Evolutionary conservation across 352 stramenopile species (phyloP).

Genomic region (Phytophthora ramorum): DNA sequence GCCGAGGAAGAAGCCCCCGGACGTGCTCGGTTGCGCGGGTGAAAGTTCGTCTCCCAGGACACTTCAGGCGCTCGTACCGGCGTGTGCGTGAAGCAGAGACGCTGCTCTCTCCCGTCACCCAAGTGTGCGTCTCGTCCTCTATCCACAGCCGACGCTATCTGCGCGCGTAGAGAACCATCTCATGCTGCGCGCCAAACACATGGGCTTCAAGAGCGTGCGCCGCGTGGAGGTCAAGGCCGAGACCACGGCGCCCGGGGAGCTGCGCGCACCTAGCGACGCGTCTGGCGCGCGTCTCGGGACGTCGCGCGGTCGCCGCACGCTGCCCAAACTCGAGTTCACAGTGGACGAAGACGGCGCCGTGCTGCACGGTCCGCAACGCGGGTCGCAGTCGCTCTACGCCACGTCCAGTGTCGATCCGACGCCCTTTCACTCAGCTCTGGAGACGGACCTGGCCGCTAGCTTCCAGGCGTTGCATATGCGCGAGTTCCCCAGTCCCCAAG

Average conservation of each 20-base stretch:
- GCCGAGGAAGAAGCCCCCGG: slow-evolving; percentile 10
- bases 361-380: slow-evolving; percentile 75
- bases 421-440: slow-evolving; percentile 36
- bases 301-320: slow-evolving; percentile 65
- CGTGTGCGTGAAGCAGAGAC: slow-evolving; percentile 5
- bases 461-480: slow-evolving; percentile 69
- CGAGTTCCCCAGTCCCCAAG: slow-evolving; percentile 40
- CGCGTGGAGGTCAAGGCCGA: slow-evolving; percentile 89
- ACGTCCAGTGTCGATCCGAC: slow-evolving; percentile 14
- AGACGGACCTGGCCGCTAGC: slow-evolving; percentile 54
- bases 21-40: slow-evolving; percentile 25
- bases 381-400: slow-evolving; percentile 47
- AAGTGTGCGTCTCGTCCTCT: not conserved
- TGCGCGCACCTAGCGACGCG: slow-evolving; percentile 76
- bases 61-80: not conserved
- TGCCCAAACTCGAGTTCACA: slow-evolving; percentile 87
- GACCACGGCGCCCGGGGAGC: slow-evolving; percentile 82
- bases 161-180: not conserved
- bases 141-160: slow-evolving; percentile 18
- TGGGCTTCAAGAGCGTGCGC: slow-evolving; percentile 83
- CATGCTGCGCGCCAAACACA: slow-evolving; percentile 82
- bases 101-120: not conserved
- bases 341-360: slow-evolving; percentile 85
- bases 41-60: slow-evolving; percentile 22
- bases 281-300: slow-evolving; percentile 66